phyloP scores from a whole-genome alignment of 495 filamentous ascomycete species.

The Trichoderma reesei region DNA sequence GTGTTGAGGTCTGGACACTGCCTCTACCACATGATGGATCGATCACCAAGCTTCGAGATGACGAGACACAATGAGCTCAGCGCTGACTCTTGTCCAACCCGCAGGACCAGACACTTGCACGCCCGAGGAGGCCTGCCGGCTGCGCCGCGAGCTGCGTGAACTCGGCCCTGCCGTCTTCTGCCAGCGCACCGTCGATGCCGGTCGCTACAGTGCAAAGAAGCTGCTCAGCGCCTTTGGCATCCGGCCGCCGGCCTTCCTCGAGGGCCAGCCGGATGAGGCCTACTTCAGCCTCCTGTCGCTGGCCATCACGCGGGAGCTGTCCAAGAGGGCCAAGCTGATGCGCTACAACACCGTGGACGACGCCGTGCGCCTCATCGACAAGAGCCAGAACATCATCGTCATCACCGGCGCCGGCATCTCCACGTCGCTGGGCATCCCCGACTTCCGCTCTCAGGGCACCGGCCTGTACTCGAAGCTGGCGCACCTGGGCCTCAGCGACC shows the following conservation, averaged over 20 bases:
- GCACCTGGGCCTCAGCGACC: slow-evolving; percentile 62
- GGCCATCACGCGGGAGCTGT: slow-evolving; percentile 72
- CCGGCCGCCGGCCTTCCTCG: slow-evolving; percentile 62
- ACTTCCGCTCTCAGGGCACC: slow-evolving; percentile 76
- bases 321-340: slow-evolving; percentile 66
- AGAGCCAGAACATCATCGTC: slow-evolving; percentile 77
- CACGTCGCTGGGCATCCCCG: slow-evolving; percentile 80
- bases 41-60: slow-evolving; percentile 8
- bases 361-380: slow-evolving; percentile 65
- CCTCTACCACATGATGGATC: too few relatives aligned
- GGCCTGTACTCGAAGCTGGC: slow-evolving; percentile 80
- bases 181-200: slow-evolving; percentile 56
- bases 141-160: slow-evolving; percentile 58
- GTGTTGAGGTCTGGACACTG: too few relatives aligned
- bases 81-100: slow-evolving; percentile 8
- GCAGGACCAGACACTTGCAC: slow-evolving; percentile 55
- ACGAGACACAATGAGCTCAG: slow-evolving; percentile 8
- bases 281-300: slow-evolving; percentile 67
- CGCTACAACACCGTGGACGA: slow-evolving; percentile 84
- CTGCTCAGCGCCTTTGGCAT: slow-evolving; percentile 90
- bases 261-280: slow-evolving; percentile 60
- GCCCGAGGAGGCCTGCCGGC: slow-evolving; percentile 57
- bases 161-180: slow-evolving; percentile 71
- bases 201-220: slow-evolving; percentile 65
- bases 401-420: slow-evolving; percentile 92